Conservation (phyloP, 352 stramenopile species). For the Phytophthora lateralis region DNA sequence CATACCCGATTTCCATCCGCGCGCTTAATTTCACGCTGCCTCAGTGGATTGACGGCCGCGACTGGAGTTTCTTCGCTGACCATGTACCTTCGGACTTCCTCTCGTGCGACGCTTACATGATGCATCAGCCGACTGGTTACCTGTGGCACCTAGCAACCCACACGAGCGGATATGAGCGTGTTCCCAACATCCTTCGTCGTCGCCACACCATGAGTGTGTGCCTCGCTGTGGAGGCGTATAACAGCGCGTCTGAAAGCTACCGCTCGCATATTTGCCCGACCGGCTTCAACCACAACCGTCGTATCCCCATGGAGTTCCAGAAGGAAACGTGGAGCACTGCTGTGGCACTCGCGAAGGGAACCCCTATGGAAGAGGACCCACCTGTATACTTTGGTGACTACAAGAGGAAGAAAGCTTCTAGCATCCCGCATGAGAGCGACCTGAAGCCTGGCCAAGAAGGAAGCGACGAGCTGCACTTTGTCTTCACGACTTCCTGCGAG, state of each 20-base stretch:
- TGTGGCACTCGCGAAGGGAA: slow-evolving; percentile 43
- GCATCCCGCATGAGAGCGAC: slow-evolving; percentile 5
- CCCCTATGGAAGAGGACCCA: slow-evolving; percentile 31
- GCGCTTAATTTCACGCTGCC: slow-evolving; percentile 75
- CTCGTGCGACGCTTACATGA: slow-evolving; percentile 74
- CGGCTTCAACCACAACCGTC: slow-evolving; percentile 76
- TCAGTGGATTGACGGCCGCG: slow-evolving; percentile 76
- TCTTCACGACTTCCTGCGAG: slow-evolving; percentile 74
- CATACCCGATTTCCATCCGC: slow-evolving; percentile 79
- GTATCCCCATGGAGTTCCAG: slow-evolving; percentile 63
- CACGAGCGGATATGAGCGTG: slow-evolving; percentile 78
- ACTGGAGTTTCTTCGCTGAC: slow-evolving; percentile 75
- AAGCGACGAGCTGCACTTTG: slow-evolving; percentile 78
- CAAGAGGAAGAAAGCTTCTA: slow-evolving; percentile 40
- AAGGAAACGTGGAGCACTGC: slow-evolving; percentile 52
- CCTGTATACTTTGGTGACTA: slow-evolving; percentile 57
- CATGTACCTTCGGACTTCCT: slow-evolving; percentile 70
- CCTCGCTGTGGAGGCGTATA: slow-evolving; percentile 74
- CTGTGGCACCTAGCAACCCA: slow-evolving; percentile 77
- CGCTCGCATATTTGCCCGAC: slow-evolving; percentile 54
- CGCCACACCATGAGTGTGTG: slow-evolving; percentile 79
- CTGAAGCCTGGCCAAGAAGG: slow-evolving; percentile 41
- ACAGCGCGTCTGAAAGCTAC: slow-evolving; percentile 61
- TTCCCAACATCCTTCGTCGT: slow-evolving; percentile 79
- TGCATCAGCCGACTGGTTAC: slow-evolving; percentile 55